These are phyloP conservation scores for Cryptosporidium meleagridis DNA, from an alignment of 169 alveolate genomes.

Conservation along the genomic window DNA sequence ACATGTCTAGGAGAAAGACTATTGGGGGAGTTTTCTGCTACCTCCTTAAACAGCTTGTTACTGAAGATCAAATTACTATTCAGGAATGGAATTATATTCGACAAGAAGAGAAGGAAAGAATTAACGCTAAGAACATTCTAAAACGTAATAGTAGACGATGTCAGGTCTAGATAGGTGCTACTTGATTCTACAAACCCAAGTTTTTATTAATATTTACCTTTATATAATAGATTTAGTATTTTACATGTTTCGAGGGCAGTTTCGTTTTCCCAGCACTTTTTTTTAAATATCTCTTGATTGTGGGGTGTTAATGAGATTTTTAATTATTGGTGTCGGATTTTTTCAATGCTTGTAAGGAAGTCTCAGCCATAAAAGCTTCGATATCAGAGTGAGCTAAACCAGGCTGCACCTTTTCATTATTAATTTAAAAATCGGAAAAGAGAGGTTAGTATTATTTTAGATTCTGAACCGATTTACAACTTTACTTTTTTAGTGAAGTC, in stretches of 20 bases:
- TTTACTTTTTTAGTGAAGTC: neutral
- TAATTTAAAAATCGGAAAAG: too few species aligned
- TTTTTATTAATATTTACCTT: neutral
- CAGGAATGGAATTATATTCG: conserved; percentile 87
- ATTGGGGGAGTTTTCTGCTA: conserved; percentile 90
- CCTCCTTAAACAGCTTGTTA: conserved; percentile 83
- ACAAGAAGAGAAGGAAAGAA: conserved; percentile 86
- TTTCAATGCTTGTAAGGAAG: neutral
- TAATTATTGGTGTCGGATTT: neutral
- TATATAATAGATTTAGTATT: neutral
- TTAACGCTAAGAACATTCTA: conserved; percentile 80
- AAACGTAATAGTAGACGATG: conserved; percentile 56
- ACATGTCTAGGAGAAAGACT: conserved; percentile 86
- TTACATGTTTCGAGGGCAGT: neutral
- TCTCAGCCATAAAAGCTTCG: neutral
- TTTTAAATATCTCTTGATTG: neutral
- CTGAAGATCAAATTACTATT: conserved; percentile 83
- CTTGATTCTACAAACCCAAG: neutral
- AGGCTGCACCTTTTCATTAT: too few species aligned
- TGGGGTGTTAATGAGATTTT: neutral
- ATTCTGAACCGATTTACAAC: neutral
- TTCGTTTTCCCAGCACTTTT: neutral
- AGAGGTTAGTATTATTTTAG: too few species aligned
- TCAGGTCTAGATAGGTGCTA: conserved; percentile 16
- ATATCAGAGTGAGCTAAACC: too few species aligned